Percentiles rank a stretch among this genome's conserved stretches.
phyloP scores from a whole-genome alignment of 805 yeast species.

The Spathaspora arborariae region DNA sequence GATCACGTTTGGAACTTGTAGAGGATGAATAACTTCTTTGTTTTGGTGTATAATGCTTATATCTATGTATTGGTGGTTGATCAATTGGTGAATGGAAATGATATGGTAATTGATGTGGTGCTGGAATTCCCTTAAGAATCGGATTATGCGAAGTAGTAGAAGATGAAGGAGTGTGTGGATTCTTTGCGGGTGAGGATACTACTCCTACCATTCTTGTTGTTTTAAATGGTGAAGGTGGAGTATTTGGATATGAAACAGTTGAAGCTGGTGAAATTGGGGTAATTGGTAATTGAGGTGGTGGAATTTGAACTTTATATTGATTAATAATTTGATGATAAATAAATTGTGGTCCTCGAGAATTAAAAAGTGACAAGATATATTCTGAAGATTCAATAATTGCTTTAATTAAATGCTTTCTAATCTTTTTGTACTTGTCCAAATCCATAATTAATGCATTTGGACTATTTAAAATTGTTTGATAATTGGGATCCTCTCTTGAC shows the following conservation, averaged over 20 bases:
- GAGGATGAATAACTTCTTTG: neutral
- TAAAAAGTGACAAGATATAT: constrained; percentile 22
- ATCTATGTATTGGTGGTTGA: neutral
- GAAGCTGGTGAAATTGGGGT: constrained; percentile 2
- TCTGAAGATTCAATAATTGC: constrained; percentile 27
- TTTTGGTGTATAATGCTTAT: neutral
- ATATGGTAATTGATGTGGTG: constrained; percentile 1
- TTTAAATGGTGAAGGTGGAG: too few relatives aligned
- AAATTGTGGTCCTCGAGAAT: constrained; percentile 27
- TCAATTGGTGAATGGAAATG: constrained; percentile 2
- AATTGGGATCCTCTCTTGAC: constrained; percentile 15
- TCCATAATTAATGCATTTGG: constrained; percentile 9
- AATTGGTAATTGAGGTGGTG: constrained; percentile 2
- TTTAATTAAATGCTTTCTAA: constrained; percentile 24
- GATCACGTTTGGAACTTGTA: neutral
- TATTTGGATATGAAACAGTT: neutral
- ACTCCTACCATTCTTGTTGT: too few relatives aligned
- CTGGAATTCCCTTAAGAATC: neutral
- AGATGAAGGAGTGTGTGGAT: constrained; percentile 1
- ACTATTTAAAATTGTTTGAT: constrained; percentile 19
- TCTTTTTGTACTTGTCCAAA: constrained; percentile 15
- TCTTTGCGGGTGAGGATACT: too few relatives aligned
- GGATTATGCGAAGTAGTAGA: too few relatives aligned
- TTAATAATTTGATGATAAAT: constrained; percentile 17
- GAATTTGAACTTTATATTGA: constrained; percentile 9